Percentiles rank a stretch among this genome's conserved stretches.
These are phyloP conservation scores for Podospora sp. DNA, from an alignment of 495 filamentous ascomycete genomes.

Conservation along the genomic window DNA sequence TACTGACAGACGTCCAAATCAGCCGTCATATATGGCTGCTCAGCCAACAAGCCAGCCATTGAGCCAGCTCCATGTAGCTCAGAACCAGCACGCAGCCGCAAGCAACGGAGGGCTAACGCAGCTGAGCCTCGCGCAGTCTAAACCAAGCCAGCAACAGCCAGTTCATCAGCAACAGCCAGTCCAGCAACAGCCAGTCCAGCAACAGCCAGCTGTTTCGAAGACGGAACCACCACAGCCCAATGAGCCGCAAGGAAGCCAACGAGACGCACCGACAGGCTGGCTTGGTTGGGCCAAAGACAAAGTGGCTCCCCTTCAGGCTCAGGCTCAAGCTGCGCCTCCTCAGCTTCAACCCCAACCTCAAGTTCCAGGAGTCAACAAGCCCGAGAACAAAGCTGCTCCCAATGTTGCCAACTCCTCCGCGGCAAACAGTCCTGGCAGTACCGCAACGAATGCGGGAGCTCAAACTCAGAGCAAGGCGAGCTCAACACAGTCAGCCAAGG, in stretches of 20 bases:
- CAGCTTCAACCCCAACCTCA: too few species aligned
- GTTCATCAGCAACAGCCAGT: too few species aligned
- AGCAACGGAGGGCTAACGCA: not conserved
- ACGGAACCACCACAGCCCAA: not conserved
- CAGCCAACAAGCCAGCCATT: not conserved
- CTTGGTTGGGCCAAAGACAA: not conserved
- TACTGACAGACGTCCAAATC: too few species aligned
- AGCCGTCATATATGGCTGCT: not conserved
- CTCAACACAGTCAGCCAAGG: not conserved
- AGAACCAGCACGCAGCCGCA: conserved; percentile 6
- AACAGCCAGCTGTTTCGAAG: not conserved
- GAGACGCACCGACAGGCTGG: not conserved
- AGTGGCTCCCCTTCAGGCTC: not conserved
- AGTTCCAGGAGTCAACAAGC: too few species aligned
- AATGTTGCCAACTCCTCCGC: too few species aligned
- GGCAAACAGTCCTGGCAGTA: conserved; percentile 7
- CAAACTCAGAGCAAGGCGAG: not conserved
- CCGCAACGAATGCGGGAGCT: too few species aligned
- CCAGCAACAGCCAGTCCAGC: not conserved
- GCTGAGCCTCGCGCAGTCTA: not conserved
- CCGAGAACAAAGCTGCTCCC: too few species aligned
- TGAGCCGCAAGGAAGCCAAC: not conserved
- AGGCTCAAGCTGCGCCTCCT: too few species aligned
- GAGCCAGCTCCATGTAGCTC: conserved; percentile 2
- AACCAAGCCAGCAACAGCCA: not conserved